Base-by-base conservation (phyloP, 257 asterid species). In the Rubia yunnanensis region DNA sequence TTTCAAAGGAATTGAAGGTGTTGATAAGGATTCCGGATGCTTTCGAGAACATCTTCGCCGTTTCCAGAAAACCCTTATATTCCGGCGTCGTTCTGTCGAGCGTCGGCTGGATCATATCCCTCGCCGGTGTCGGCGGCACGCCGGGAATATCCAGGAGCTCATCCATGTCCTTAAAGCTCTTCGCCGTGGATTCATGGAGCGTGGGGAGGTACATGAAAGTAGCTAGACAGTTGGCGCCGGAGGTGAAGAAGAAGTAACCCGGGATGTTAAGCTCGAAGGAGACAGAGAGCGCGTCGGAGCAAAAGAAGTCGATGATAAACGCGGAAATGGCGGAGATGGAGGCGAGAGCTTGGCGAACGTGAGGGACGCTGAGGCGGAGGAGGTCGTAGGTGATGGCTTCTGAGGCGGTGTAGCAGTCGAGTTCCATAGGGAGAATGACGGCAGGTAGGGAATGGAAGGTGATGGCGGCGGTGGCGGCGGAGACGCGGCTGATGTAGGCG, bases 221-320 rank as follows among this genome's bases (percentile, higher is more conserved):
- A 18, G 84, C 83, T 1, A 86, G 63, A 4, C 28, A 0, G 23
- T 63, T 39, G 4, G 81, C 83, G 0, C 86, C 88, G 6, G 87
- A 84, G 27, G 91, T 86, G 70, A 54, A 5, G 78, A 85, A 86
- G 20, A 48, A 82, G 34, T 84, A 84, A 0, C 89, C 66, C 0
- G 89, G 89, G 34, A 84, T 78, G 0, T 54, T 5, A 17, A 88
- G 67, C 1, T 65, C 32, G 46, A 58, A 4, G 53, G 91, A 74
- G 27, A 82, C 30, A 0, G 83, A 65, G 0, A 77, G 63, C 2
- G 85, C 63, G 0, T 76, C 2, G 36, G 72, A 48, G 76, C 91
- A 85, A 64, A 85, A 88, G 76, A 85, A 80, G 74, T 88, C 96
- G 41, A 88, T 73, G 58, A 88, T 11, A 52, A 84, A 75, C 64